Evolutionary conservation across 2,329 filamentous ascomycete genomes (phyloP), one percentile per base, ranked within the genome.

Genomic region (Albifimbria verrucaria): DNA sequence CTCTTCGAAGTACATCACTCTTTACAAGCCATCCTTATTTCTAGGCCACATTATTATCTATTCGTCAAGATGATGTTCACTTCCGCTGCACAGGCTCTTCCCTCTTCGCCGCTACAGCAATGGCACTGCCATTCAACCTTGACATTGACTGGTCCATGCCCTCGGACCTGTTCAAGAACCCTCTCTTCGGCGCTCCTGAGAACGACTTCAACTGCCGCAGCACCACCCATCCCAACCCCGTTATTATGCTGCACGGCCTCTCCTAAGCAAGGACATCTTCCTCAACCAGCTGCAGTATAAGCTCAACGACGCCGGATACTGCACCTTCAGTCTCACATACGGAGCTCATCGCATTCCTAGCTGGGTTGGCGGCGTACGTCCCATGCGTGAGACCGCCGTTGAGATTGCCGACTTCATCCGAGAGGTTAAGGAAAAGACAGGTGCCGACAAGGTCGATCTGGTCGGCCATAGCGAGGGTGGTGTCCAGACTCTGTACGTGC

Each of bases 391-490:
- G 18, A 62, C 60, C 0, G 57, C 59, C 11, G 21, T 44, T 4
- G 26, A 58, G 25, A 59, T 63, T 25, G 58, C 57, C 36, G 52
- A 41, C 32, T 57, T 62, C 26, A 47, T 63, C 42, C 43, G 32
- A 1, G 25, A 57, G 25, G 60, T 63, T 18, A 36, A 51, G 10
- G 17, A 42, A 17, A 52, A 49, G 43, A 63, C 60, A 3, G 56
- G 55, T 7, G 53, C 59, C n/a, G 18, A 12, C n/a, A 59, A 59
- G 51, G 48, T 62, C 17, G 60, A 62, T 45, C 26, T 62, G 7
- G 53, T 61, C 28, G 59, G 60, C 20, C 60, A 62, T 49, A 60
- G 57, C 21, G 60, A 62, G 46, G 60, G 60, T 23, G 60, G 41
- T 22, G 57, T 62, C 41, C 58, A 58, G 48, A n/a, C 55, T 12